Evolutionary conservation across 75 land plant species (phyloP).

Genomic region (Cupressus sempervirens): DNA sequence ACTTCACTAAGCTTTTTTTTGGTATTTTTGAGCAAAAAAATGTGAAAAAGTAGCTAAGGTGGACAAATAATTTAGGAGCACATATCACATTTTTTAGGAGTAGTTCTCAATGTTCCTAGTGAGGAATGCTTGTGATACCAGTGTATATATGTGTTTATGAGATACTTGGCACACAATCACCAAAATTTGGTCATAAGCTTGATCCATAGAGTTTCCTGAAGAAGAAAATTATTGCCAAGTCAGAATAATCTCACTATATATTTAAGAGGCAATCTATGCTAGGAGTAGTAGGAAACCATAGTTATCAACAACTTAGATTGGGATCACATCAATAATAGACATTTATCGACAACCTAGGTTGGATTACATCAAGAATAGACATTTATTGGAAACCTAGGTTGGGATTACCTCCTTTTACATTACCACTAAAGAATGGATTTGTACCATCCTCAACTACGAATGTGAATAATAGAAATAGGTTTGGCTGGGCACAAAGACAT

Average conservation of each 20-base stretch:
- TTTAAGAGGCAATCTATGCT: no score
- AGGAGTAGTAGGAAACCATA: no score
- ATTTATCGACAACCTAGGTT: constrained; percentile 2
- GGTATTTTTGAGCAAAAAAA: neutral
- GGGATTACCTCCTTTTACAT: no score
- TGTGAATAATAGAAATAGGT: no score
- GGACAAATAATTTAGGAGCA: neutral
- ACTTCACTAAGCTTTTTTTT: neutral
- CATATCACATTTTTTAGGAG: neutral
- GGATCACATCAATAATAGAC: neutral
- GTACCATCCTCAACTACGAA: no score
- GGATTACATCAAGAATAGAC: no score
- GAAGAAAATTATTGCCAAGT: neutral
- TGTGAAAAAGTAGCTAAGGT: neutral
- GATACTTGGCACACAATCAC: neutral
- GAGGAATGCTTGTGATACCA: neutral
- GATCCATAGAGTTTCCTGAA: neutral
- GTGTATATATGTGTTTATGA: neutral
- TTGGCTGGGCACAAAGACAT: no score
- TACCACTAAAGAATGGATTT: no score
- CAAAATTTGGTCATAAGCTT: neutral
- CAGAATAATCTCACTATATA: neutral
- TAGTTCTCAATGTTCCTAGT: neutral
- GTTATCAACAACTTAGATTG: no score
- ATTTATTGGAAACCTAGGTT: neutral